phyloP scores from a whole-genome alignment of 164 flowering plant species.

The Piper betle region DNA sequence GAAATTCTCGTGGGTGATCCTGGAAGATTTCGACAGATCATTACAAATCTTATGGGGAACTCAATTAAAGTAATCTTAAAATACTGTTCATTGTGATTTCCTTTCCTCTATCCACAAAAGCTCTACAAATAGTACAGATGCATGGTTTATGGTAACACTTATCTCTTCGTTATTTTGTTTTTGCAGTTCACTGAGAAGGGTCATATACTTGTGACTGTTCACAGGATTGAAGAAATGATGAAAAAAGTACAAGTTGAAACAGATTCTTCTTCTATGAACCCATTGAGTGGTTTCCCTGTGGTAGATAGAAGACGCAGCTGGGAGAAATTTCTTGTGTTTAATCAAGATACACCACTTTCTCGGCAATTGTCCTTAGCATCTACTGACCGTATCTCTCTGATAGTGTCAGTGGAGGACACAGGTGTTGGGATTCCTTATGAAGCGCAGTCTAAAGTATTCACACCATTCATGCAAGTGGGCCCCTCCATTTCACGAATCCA shows the following conservation, averaged over 20 bases:
- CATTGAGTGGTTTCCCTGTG: conserved; percentile 86
- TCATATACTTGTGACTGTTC: conserved; percentile 78
- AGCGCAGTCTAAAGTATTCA: conserved; percentile 74
- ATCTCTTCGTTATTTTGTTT: background rate
- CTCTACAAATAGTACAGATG: background rate
- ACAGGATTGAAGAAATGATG: conserved; percentile 68
- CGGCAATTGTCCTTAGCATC: conserved; percentile 16
- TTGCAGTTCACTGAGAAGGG: conserved; percentile 89
- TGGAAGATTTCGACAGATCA: conserved; percentile 84
- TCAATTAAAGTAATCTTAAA: conserved; percentile 70
- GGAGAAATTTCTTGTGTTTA: conserved; percentile 43
- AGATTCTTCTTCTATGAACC: conserved; percentile 30
- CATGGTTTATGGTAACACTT: background rate
- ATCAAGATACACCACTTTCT: conserved; percentile 25
- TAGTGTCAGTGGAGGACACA: conserved; percentile 91
- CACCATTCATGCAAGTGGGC: conserved; percentile 92
- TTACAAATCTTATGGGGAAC: conserved; percentile 92
- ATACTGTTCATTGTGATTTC: background rate
- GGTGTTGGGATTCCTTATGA: conserved; percentile 83
- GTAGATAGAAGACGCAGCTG: conserved; percentile 68
- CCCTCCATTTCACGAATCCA: conserved; percentile 70
- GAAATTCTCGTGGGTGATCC: conserved; percentile 80
- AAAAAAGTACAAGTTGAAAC: conserved; percentile 35
- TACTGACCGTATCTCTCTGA: conserved; percentile 39
- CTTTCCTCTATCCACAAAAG: background rate